Conservation (phyloP, 495 filamentous ascomycete genomes). For the Entonaema liquescens region DNA sequence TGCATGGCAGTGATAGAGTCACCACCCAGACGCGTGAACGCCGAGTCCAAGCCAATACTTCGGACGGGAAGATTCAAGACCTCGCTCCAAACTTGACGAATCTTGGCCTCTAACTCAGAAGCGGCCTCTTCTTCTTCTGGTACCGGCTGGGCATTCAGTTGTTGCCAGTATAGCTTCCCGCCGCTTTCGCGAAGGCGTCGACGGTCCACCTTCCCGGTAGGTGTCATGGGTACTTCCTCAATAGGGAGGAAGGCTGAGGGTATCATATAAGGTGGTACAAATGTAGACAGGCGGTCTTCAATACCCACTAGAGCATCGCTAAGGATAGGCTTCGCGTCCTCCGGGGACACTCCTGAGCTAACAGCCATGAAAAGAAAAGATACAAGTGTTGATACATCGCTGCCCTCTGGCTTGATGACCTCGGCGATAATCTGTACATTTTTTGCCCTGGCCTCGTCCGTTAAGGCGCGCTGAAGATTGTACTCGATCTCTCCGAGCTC, state of each 20-base stretch:
- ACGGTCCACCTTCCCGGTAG: not conserved
- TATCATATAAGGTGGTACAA: slow-evolving; percentile 2
- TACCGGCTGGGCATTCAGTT: not conserved
- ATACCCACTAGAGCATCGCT: not conserved
- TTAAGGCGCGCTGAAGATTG: not conserved
- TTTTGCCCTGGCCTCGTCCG: not conserved
- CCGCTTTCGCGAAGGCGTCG: not conserved
- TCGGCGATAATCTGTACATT: not conserved
- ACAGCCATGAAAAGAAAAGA: not conserved
- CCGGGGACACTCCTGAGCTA: not conserved
- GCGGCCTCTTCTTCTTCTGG: not conserved
- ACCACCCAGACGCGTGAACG: not conserved
- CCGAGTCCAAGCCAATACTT: not conserved
- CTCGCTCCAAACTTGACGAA: not conserved
- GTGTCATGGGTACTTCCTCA: not conserved
- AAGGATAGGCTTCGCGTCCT: not conserved
- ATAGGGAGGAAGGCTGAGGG: not conserved
- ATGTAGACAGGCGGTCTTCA: not conserved
- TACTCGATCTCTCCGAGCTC: slow-evolving; percentile 52
- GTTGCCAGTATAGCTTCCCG: not conserved
- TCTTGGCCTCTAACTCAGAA: not conserved
- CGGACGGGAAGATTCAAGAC: not conserved
- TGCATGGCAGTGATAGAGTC: not conserved
- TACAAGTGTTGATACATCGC: not conserved
- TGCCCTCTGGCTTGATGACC: not conserved